A percentile compares a stretch with the other conserved stretches of the same genome.
Evolutionary conservation across 208 protist genomes (phyloP).

Genomic region (Crithidia brevicula): DNA sequence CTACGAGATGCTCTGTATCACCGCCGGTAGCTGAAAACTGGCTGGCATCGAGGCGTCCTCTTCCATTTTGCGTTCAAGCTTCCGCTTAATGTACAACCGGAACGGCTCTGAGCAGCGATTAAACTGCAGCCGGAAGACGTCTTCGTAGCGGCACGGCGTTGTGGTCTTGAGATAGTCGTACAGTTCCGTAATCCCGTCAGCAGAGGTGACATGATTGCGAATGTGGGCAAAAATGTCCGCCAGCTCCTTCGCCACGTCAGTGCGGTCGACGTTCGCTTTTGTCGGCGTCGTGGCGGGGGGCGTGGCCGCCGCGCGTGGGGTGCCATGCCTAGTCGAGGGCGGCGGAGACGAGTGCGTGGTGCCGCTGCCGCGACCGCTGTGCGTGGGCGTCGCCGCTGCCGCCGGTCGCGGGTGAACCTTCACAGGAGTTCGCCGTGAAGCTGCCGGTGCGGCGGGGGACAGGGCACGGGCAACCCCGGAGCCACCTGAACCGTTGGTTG

Average conservation of each 20-base stretch:
- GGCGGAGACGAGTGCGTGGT: conserved; percentile 1
- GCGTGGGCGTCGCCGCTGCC: conserved; percentile 7
- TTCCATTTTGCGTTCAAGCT: conserved; percentile 66
- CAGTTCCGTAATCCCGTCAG: conserved; percentile 76
- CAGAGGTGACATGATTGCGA: conserved; percentile 81
- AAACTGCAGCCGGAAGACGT: conserved; percentile 79
- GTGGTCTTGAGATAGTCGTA: conserved; percentile 56
- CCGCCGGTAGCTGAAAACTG: conserved; percentile 50
- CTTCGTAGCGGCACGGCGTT: conserved; percentile 39
- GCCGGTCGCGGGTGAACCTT: conserved; percentile 1
- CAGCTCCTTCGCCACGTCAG: conserved; percentile 37
- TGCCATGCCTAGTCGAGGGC: not conserved
- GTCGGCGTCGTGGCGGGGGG: not conserved
- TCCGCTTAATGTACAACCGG: conserved; percentile 83
- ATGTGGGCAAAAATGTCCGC: conserved; percentile 71
- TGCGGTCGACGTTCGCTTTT: not conserved
- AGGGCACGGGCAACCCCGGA: not conserved
- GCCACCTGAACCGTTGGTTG: not conserved
- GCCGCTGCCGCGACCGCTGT: conserved; percentile 10
- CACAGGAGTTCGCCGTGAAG: conserved; percentile 16
- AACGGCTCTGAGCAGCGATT: conserved; percentile 86
- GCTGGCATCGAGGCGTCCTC: conserved; percentile 48
- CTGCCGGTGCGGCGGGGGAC: conserved; percentile 1
- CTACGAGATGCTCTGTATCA: conserved; percentile 40
- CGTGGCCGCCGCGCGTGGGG: not conserved